Base-by-base conservation (phyloP, 208 protist genomes). In the Acanthamoeba healyi region DNA sequence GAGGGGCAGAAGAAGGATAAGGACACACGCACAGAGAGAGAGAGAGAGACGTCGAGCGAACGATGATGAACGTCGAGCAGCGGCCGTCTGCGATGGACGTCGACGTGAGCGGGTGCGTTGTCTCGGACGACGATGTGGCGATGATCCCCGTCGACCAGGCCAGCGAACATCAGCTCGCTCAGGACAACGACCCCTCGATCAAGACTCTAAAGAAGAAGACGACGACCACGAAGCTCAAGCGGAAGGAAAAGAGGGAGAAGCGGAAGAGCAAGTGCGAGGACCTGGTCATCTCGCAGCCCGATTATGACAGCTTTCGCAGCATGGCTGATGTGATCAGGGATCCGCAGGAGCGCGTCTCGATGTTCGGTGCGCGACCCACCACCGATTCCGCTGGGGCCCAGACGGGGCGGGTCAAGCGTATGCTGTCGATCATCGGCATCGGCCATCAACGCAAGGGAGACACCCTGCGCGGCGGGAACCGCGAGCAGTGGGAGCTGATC, bases 321-420 rank as follows among this genome's bases (percentile, higher is more conserved):
- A 84, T 84, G 74, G 74, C 74, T 22, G 74, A 84, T 42, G 44
- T 56, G 5, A 84, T 84, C 44, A n/a, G 19, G n/a, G 74, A 84
- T n/a, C 74, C 74, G 15, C 36, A 56, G 44, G 74, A 84, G n/a
- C 74, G 74, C 9, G 40, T 24, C 42, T 40, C 24, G 1, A 10
- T 7, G 6, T 42, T 84, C 14, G 74, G 74, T 4, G 24, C n/a
- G 26, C 15, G 12, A 6, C 74, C 74, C 17, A 19, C 2, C 24
- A 42, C 36, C 38, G 6, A 26, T 22, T 6, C 19, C 14, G 24
- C 9, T 32, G 36, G 10, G 26, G 19, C 72, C 72, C 12, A 26
- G 29, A 15, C 19, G 19, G 74, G 74, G 29, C 36, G 74, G 9
- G 74, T 84, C 17, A 84, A 84, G 74, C 36, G 44, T 12, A 46